Evolutionary conservation across 805 yeast species (phyloP), one percentile per base, ranked within the genome.

Genomic region (Metschnikowia henanensis): DNA sequence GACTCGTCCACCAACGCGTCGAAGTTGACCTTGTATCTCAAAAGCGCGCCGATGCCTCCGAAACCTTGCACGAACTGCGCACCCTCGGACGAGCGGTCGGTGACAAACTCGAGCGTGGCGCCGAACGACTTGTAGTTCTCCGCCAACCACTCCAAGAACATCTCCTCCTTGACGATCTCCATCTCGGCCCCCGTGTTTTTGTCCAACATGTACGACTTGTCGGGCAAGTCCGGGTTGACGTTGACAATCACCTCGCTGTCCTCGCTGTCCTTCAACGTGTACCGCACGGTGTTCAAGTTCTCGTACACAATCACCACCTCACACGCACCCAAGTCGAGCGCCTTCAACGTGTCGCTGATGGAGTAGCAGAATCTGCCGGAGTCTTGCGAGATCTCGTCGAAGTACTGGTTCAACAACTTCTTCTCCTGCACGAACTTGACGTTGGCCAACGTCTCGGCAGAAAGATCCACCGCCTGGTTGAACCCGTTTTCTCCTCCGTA

Each of bases 401-500:
- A 94, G 75, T 92, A 94, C 57, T 75, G 79, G 50, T 87, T 86
- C 64, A 94, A 83, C 59, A 94, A 80, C 74, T 92, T 92, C 87
- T 94, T 94, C 68, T 94, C 99, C 74, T 94, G 99, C 49, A 94
- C 92, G 65, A 94, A 94, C 69, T 94, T 94, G 56, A 94, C 99
- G 66, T 92, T 94, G 38, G 97, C 86, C 62, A 94, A 78, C 21
- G 99, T 87, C 76, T 94, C 99, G 23, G 97, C 96, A 25, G 97
- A 87, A 56, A 94, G 77, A 70, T 94, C 99, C 59, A 94, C 95
- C 35, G 99, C 99, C 76, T 94, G 99, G 74, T 94, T 94, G 77
- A 94, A 94, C 36, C 99, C 99, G 66, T 94, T 94, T 72, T 94
- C 99, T 65, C 99, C 99, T 70, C 99, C 99, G 62, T 94, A 94